Evolutionary conservation across 2,329 filamentous ascomycete genomes (phyloP), one percentile per base, ranked within the genome.

Genomic region (Neonectria hederae): DNA sequence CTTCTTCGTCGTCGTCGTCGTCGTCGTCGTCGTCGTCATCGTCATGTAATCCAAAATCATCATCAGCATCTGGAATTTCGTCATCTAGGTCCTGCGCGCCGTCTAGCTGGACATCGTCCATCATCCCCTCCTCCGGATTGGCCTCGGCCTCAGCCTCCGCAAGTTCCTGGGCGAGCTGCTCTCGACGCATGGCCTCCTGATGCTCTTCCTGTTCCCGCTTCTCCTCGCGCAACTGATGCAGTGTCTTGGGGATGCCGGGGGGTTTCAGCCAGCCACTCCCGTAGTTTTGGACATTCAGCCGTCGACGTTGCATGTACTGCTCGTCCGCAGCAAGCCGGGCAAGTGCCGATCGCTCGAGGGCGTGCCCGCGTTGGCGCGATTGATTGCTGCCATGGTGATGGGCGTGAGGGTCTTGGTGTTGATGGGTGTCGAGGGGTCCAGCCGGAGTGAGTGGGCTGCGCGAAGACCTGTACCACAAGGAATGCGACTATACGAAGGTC

Each of bases 181-280:
- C 92, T 30, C 91, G 84, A 22, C 91, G 84, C 77, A 93, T 81
- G 2, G 91, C 87, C 74, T 92, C 89, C 66, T 92, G 88, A 65
- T 94, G 92, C 78, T 99, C 96, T 76, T 95, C 91, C 59, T 92
- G 87, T 82, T 99, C 96, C 11, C 92, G 87, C 69, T 90, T 89
- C 81, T 99, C 96, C 79, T 99, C 96, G 45, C 92, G 90, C 80
- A 94, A 88, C 67, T 97, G 94, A 76, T 97, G 90, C 64, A 97
- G 88, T 1, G 95, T 97, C 83, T 98, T 99, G 62, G 89, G 78
- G 59, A 97, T 86, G 8, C 95, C 96, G 0, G 93, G 94, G 0
- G 96, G 96, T 63, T 91, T 92, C 60, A 99, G 90, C 96, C 96
- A 99, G 48, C 87, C 87, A 69, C 90, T 92, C 65, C 96, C 96